These are phyloP conservation scores for Prunus yedoensis DNA, from an alignment of 331 rosid genomes.

Conservation along the genomic window DNA sequence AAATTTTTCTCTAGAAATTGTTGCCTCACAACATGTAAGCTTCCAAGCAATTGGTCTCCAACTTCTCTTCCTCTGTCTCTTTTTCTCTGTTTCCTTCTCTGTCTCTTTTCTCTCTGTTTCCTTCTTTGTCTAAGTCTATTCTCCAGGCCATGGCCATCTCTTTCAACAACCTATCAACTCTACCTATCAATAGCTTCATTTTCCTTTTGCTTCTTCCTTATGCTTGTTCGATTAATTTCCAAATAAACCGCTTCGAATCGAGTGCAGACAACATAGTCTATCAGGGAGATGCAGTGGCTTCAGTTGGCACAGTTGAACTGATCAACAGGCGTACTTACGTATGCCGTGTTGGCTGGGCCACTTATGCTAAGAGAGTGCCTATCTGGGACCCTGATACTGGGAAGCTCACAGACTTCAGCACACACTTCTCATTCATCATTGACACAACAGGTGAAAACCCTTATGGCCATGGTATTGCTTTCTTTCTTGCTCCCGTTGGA, in stretches of 20 bases:
- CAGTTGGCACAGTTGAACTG: constrained; percentile 20
- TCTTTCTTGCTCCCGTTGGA: constrained; percentile 31
- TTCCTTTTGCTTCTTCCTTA: constrained; percentile 5
- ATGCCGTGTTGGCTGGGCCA: constrained; percentile 19
- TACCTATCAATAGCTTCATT: neutral
- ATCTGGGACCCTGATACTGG: constrained; percentile 17
- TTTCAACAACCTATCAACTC: too few relatives aligned
- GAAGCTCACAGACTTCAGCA: constrained; percentile 16
- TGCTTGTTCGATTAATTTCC: constrained; percentile 26
- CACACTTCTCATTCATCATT: constrained; percentile 28
- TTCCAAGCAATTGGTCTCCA: too few relatives aligned
- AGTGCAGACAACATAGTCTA: constrained; percentile 8
- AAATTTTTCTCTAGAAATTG: too few relatives aligned
- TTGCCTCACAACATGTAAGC: too few relatives aligned
- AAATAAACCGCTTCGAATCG: constrained; percentile 10
- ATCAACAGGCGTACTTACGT: neutral
- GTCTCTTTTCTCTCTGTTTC: too few relatives aligned
- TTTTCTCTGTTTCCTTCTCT: too few relatives aligned
- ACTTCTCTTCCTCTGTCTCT: too few relatives aligned
- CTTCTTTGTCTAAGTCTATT: too few relatives aligned
- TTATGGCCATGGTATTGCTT: constrained; percentile 16
- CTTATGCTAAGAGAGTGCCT: constrained; percentile 6
- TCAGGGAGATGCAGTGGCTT: constrained; percentile 32
- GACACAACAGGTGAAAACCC: neutral
- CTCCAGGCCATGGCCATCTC: too few relatives aligned